These are phyloP conservation scores for Emergomyces orientalis DNA, from an alignment of 2,329 filamentous ascomycete species.

Conservation along the genomic window DNA sequence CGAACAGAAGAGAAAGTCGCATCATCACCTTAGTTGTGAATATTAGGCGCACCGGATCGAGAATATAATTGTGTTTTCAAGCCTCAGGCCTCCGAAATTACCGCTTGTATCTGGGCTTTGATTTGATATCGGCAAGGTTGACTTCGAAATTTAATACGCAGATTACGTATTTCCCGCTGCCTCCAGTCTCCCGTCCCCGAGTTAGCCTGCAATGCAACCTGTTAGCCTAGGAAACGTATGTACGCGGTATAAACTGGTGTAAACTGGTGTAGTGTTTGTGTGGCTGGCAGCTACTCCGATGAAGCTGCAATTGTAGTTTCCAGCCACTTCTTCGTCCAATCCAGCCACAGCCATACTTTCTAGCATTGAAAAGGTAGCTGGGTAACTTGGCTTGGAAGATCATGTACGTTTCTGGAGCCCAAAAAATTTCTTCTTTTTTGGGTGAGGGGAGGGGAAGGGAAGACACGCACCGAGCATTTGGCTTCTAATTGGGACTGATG, in stretches of 20 bases:
- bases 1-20: background rate
- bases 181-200: background rate
- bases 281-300: background rate
- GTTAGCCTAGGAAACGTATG: background rate
- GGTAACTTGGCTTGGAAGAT: background rate
- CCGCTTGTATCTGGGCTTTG: too few species aligned
- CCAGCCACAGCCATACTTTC: background rate
- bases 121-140: too few species aligned
- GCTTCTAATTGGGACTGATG: background rate
- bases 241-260: background rate
- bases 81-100: too few species aligned
- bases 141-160: background rate
- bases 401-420: too few species aligned
- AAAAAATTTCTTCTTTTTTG: background rate
- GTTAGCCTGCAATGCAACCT: background rate
- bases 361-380: background rate
- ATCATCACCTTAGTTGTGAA: background rate
- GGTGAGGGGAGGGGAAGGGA: too few species aligned
- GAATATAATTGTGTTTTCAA: background rate
- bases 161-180: background rate
- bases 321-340: background rate
- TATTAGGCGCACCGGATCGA: background rate
- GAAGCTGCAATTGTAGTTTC: background rate
- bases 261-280: background rate
- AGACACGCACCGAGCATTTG: background rate